Evolutionary conservation across 2,329 filamentous ascomycete species (phyloP).

Genomic region (Botrytis galanthina): DNA sequence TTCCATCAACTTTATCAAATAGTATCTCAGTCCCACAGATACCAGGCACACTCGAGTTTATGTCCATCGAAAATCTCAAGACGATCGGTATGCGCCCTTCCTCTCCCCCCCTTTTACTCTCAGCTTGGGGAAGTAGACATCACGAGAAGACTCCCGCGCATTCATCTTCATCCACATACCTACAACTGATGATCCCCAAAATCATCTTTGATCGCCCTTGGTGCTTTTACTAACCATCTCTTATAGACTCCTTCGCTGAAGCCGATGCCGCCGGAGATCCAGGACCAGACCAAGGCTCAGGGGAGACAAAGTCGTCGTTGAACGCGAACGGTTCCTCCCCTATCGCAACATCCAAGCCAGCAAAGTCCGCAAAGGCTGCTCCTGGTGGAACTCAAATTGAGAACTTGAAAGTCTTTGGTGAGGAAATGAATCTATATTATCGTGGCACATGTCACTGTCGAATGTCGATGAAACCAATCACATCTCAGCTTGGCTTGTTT

Average conservation of each 20-base stretch:
- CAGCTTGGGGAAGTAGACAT: not conserved
- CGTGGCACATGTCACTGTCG: constrained; percentile 26
- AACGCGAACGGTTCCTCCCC: constrained; percentile 14
- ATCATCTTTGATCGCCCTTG: not conserved
- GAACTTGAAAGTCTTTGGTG: constrained; percentile 22
- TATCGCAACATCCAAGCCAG: not conserved
- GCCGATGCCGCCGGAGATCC: constrained; percentile 23
- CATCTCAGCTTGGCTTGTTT: not conserved
- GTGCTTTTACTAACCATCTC: constrained; percentile 12
- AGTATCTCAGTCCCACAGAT: constrained; percentile 31
- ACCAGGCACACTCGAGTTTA: constrained; percentile 78
- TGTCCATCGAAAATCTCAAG: constrained; percentile 99
- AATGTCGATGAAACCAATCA: constrained; percentile 27
- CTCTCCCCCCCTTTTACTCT: not conserved
- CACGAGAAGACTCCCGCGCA: not conserved
- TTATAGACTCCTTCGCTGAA: constrained; percentile 20
- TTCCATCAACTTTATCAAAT: constrained; percentile 9
- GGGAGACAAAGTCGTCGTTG: constrained; percentile 9
- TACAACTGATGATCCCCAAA: not conserved
- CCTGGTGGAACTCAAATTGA: constrained; percentile 19
- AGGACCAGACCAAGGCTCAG: constrained; percentile 20
- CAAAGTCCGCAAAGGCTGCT: constrained; percentile 14
- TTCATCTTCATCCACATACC: not conserved
- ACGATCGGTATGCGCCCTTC: constrained; percentile 69
- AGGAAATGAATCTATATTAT: not conserved